Evolutionary conservation across 768 basidiomycete species (phyloP).

Genomic region (Mycena vulgaris): DNA sequence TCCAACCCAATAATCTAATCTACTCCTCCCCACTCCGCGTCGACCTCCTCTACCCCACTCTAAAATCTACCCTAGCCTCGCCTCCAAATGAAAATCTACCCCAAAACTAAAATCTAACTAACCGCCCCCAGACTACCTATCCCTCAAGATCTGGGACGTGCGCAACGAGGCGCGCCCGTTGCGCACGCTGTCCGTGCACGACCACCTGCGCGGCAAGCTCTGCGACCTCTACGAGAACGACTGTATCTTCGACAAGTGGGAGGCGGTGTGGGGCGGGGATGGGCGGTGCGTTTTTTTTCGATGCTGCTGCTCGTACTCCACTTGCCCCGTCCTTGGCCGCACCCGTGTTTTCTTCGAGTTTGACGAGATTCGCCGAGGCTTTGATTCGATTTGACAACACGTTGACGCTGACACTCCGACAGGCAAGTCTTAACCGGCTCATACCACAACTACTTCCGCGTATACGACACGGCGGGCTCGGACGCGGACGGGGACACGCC

Average conservation of each 20-base stretch:
- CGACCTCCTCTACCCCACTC: too few species aligned
- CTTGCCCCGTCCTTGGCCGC: not conserved
- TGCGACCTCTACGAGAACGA: conserved; percentile 99
- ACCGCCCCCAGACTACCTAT: conserved; percentile 82
- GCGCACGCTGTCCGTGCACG: conserved; percentile 98
- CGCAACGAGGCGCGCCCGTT: conserved; percentile 97
- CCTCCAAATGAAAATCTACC: too few species aligned
- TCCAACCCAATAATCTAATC: too few species aligned
- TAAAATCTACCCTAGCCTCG: too few species aligned
- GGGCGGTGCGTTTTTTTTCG: conserved; percentile 77
- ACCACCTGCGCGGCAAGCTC: conserved; percentile 96
- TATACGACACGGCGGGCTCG: conserved; percentile 94
- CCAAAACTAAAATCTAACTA: too few species aligned
- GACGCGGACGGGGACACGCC: too few species aligned
- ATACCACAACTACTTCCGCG: conserved; percentile 99
- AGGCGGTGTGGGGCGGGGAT: conserved; percentile 98
- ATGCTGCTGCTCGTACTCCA: too few species aligned
- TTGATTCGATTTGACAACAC: too few species aligned
- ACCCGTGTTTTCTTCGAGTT: too few species aligned
- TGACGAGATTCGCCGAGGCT: too few species aligned
- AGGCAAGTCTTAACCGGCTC: conserved; percentile 98
- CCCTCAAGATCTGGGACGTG: conserved; percentile 99
- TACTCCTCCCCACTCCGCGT: too few species aligned
- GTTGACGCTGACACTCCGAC: not conserved
- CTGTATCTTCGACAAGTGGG: conserved; percentile 99